Evolutionary conservation across 2,329 filamentous ascomycete genomes (phyloP), one percentile per base, ranked within the genome.

Genomic region (Colletotrichum gigasporum): DNA sequence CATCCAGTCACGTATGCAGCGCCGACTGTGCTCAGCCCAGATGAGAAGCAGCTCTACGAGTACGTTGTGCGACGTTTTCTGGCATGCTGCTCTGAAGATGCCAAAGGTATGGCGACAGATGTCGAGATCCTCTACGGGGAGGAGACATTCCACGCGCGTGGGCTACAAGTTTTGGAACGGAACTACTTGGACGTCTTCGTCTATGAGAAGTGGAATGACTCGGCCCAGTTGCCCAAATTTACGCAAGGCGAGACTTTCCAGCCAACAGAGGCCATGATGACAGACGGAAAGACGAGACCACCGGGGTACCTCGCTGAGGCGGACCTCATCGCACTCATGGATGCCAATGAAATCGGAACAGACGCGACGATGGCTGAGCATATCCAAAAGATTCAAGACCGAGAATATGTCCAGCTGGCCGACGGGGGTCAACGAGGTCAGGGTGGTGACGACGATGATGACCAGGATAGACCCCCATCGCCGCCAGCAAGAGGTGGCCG

Each of bases 311-410:
- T 99, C 28, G 98, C 96, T 0, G 96, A 99, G 75, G 94, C 96
- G 0, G 96, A 99, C 74, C 83, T 99, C 24, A 97, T 99, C 73
- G 91, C 91, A 3, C 85, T 99, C 10, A 99, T 99, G 96, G 96
- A 99, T 79, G 94, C 93, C 44, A 99, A 99, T 74, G 96, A 96
- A 2, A 99, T 99, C 68, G 96, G 96, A 11, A 99, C 96, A 9
- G 96, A 99, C 79, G 96, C 96, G 6, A 99, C 96, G 1, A 99
- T 99, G 96, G 96, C 96, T 0, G 96, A 99, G 72, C 96, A 99
- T 74, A 99, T 99, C 72, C 89, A 92, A 63, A 99, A 95, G 78
- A 97, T 99, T 71, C 94, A 98, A 76, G 88, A 94, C 63, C 85
- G 96, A 64, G 85, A 94, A 70, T 99, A 99, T 72, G 95, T 94